Base-by-base conservation (phyloP, 1,284 basidiomycete genomes). In the Cystobasidium pallidum region DNA sequence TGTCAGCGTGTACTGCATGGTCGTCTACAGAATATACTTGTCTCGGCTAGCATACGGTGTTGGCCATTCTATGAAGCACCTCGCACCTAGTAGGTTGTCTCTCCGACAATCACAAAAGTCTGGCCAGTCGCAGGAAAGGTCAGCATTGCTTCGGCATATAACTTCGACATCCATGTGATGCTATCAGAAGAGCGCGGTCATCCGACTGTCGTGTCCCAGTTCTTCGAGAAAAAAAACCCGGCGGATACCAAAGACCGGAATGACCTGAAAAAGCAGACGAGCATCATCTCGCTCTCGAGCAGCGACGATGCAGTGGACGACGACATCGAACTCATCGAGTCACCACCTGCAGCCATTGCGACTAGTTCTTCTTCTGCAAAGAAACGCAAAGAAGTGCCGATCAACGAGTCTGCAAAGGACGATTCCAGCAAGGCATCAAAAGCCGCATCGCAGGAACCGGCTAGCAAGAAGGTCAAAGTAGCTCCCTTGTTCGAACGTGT, bases 401-500 rank as follows among this genome's bases (percentile, higher is more conserved):
- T 64, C 47, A 51, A 32, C 36, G 51, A 59, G 2, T 6, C 11
- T 30, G 34, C 21, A 24, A 55, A 55, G 51, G 19, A 28, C 26
- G 41, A 11, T 19, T 57, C 30, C 30, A n/a, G 15, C 45, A 49
- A 28, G 32, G 1, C 43, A 45, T 39, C 15, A 19, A 39, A 6
- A 39, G 13, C 24, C 13, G 24, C n/a, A 63, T 30, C 7, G 21
- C 21, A 21, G 49, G 45, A 51, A 4, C 54, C 54, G 26, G 2
- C 45, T 28, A 59, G 39, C 32, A 71, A 71, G 51, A 71, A 71
- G 51, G 47, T 64, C 51, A 71, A 71, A 45, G 61, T 71, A 58
- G 68, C 68, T 11, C 49, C 68, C n/a, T 39, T 71, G 47, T 71
- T 71, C 41, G 55, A 64, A 30, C 59, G 55, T 21, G 51, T 47